These are phyloP conservation scores for Boletus rufocinnamomeus DNA, from an alignment of 768 basidiomycete genomes.

Conservation along the genomic window DNA sequence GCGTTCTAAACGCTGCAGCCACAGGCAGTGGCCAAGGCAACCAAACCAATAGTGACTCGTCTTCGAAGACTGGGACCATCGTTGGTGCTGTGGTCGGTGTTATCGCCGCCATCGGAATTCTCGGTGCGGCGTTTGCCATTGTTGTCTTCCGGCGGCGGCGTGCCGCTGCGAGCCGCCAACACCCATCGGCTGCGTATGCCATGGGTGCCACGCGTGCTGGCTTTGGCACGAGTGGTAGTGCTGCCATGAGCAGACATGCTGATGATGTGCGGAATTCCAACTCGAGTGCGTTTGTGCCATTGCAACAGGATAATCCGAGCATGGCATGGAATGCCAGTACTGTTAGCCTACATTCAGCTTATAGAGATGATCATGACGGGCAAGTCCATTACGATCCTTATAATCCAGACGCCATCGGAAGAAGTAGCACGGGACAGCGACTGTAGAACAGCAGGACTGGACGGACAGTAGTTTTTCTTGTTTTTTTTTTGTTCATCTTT, in stretches of 20 bases:
- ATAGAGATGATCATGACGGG: conserved; percentile 35
- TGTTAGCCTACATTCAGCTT: conserved; percentile 44
- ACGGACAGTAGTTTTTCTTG: neutral
- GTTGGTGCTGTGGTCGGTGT: conserved; percentile 34
- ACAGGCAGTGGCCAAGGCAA: conserved; percentile 31
- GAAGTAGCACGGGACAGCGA: conserved; percentile 27
- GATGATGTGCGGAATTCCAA: conserved; percentile 48
- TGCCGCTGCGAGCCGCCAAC: conserved; percentile 34
- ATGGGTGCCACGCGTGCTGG: conserved; percentile 39
- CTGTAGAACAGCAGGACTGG: conserved; percentile 23
- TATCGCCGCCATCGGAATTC: conserved; percentile 32
- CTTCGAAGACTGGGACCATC: conserved; percentile 28
- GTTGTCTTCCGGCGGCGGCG: conserved; percentile 54
- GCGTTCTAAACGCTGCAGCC: conserved; percentile 45
- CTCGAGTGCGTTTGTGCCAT: conserved; percentile 71
- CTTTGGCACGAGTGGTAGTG: conserved; percentile 25
- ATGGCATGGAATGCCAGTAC: conserved; percentile 61
- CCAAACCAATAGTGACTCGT: conserved; percentile 21
- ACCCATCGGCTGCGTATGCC: conserved; percentile 40
- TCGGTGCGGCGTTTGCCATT: conserved; percentile 44
- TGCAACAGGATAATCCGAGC: conserved; percentile 62
- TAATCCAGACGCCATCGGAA: conserved; percentile 25
- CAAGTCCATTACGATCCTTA: conserved; percentile 31
- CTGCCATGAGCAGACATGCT: conserved; percentile 25
- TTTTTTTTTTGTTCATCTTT: neutral